Evolutionary conservation across 2,329 filamentous ascomycete species (phyloP), one percentile per base, ranked within the genome.

Genomic region (Eutypa lata): DNA sequence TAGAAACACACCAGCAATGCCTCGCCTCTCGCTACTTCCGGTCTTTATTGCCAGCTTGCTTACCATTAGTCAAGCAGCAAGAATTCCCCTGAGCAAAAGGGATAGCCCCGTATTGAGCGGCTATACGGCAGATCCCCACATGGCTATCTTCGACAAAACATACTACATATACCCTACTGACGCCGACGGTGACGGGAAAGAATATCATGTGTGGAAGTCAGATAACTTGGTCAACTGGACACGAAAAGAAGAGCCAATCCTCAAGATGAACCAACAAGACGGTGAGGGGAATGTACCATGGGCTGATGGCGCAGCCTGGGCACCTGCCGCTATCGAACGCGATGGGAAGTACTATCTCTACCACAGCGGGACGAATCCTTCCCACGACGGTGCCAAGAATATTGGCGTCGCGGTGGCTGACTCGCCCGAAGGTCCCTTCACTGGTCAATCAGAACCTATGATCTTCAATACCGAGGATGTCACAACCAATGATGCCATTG

Each of bases 261-360:
- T 77, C 19, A 71, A 67, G 0, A 70, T 78, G 3, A 69, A 76
- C 40, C 73, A 73, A 16, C 63, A 67, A 0, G 63, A 62, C 7
- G 31, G 31, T 7, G 8, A 7, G 21, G 74, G 74, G 16, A 76
- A 84, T 50, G 75, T 87, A 1, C 82, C 82, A 1, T 87, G 84
- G 84, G 82, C 82, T 1, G 77, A 73, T 1, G 84, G 85, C 55
- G 84, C 87, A 59, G 77, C 85, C 4, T 87, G 84, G 83, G 84
- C 84, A 0, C 84, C 84, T 0, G 81, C 84, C 51, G 83, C 84
- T 2, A 80, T 80, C 1, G 68, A 71, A 47, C 80, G 79, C 51
- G 72, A 81, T 53, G 82, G 80, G 0, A 83, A 83, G 67, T 87
- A 81, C 68, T 86, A 84, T 60, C 78, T 87, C 18, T 86, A 83